Evolutionary conservation across 2,329 filamentous ascomycete species (phyloP).

Genomic region (Elsinoe batatas): DNA sequence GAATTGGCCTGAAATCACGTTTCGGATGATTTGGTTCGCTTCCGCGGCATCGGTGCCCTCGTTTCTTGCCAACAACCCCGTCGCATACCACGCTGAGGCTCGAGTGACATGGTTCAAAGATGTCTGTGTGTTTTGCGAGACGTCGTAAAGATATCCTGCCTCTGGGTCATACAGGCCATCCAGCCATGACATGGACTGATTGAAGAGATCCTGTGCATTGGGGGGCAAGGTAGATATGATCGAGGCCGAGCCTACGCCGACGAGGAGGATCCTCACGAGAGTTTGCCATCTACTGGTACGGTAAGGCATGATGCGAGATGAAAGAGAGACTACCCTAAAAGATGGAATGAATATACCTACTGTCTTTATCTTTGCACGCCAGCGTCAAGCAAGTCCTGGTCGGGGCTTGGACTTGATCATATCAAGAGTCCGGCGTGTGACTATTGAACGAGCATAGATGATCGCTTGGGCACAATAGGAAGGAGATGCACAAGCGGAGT

Average conservation of each 20-base stretch:
- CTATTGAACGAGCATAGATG: background rate
- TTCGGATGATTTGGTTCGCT: slow-evolving; percentile 45
- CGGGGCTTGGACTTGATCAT: background rate
- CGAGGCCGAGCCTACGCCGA: background rate
- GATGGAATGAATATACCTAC: no score
- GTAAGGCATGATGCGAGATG: background rate
- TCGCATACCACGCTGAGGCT: slow-evolving; percentile 49
- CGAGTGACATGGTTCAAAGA: slow-evolving; percentile 49
- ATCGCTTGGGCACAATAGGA: background rate
- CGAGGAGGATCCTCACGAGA: background rate
- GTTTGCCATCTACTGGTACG: no score
- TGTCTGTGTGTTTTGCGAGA: slow-evolving; percentile 28
- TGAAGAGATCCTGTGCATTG: slow-evolving; percentile 22
- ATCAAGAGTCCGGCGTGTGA: background rate
- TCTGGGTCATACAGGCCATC: slow-evolving; percentile 45
- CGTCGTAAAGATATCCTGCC: slow-evolving; percentile 45
- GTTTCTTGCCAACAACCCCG: slow-evolving; percentile 49
- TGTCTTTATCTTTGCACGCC: no score
- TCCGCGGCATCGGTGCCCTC: slow-evolving; percentile 39
- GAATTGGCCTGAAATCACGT: slow-evolving; percentile 45
- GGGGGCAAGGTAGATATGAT: slow-evolving; percentile 4
- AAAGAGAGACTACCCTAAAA: no score
- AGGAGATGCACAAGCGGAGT: background rate
- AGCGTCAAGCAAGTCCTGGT: background rate
- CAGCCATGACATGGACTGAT: slow-evolving; percentile 46